Evolutionary conservation across 345 rosid genomes (phyloP).

Genomic region (Erysimum cheiranthoides): DNA sequence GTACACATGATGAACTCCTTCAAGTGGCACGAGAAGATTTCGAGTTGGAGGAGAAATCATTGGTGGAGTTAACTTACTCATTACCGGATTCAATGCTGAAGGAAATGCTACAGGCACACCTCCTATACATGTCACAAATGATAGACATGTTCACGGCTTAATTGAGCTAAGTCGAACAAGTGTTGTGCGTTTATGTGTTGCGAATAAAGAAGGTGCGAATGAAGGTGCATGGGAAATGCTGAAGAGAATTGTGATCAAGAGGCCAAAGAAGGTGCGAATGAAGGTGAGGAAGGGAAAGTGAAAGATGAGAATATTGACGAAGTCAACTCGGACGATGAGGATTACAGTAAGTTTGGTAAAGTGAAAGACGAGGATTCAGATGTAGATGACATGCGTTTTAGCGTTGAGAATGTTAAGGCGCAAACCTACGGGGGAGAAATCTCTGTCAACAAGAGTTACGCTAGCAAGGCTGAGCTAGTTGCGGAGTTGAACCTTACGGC

Average conservation of each 20-base stretch:
- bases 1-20: background rate
- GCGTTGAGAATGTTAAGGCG: too few species aligned
- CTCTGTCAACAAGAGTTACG: too few species aligned
- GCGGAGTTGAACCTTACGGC: background rate
- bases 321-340: too few species aligned
- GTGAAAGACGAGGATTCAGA: too few species aligned
- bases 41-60: background rate
- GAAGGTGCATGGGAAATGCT: background rate
- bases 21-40: background rate
- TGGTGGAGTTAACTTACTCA: background rate
- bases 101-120: background rate
- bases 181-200: background rate
- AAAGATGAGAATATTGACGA: too few species aligned
- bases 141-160: background rate
- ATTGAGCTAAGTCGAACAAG: background rate
- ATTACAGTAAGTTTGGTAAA: too few species aligned
- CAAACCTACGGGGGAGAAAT: too few species aligned
- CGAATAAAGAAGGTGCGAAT: background rate
- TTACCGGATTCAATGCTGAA: background rate
- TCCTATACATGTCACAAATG: background rate
- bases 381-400: too few species aligned
- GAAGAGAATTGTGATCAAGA: background rate
- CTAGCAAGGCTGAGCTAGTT: background rate
- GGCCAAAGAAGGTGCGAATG: too few species aligned
- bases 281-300: too few species aligned